phyloP scores from a whole-genome alignment of 257 asterid genomes.

The Capsicum chinense region DNA sequence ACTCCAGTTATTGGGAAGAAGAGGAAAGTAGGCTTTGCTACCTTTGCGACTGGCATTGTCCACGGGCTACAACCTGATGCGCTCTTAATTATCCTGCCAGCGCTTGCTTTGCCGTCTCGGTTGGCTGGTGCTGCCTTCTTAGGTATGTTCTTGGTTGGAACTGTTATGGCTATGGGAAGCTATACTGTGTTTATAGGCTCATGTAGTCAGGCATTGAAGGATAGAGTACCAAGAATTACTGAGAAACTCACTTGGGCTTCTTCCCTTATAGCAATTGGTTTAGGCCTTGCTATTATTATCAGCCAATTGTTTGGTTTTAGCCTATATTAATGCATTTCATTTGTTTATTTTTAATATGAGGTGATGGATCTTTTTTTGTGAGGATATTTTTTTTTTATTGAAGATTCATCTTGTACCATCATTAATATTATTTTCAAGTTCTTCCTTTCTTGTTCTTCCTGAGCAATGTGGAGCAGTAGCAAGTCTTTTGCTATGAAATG shows the following conservation, averaged over 20 bases:
- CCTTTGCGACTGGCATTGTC: conserved; percentile 91
- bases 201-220: conserved; percentile 85
- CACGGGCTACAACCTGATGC: conserved; percentile 99
- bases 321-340: conserved; percentile 53
- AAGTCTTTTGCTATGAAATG: no score
- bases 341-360: neutral
- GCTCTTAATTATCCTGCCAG: conserved; percentile 82
- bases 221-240: conserved; percentile 81
- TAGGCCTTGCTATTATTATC: conserved; percentile 74
- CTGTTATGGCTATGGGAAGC: conserved; percentile 96
- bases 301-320: conserved; percentile 87
- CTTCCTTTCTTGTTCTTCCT: no score
- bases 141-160: conserved; percentile 86
- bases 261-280: conserved; percentile 78
- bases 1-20: conserved; percentile 63
- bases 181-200: conserved; percentile 91
- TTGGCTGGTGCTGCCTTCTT: conserved; percentile 94
- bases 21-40: conserved; percentile 91
- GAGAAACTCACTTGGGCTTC: conserved; percentile 99
- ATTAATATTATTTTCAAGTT: neutral
- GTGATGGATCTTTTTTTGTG: conserved; percentile 12
- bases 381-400: neutral
- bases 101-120: conserved; percentile 95
- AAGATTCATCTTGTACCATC: conserved; percentile 19
- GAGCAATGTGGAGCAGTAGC: no score